A percentile compares a stretch with the other conserved stretches of the same genome.
Evolutionary conservation across 805 yeast species (phyloP).

Genomic region (Metschnikowia picachoensis): DNA sequence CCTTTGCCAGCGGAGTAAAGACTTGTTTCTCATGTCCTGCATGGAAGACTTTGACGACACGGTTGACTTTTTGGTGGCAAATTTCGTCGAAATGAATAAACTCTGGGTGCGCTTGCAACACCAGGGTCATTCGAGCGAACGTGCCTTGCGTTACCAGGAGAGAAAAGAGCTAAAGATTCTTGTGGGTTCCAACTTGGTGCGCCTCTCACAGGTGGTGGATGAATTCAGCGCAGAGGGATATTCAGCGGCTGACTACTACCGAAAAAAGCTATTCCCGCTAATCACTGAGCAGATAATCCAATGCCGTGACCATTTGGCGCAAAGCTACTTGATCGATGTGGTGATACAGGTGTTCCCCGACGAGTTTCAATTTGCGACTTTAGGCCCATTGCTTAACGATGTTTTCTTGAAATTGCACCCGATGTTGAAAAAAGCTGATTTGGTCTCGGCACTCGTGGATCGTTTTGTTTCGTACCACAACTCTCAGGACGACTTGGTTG

Average conservation of each 20-base stretch:
- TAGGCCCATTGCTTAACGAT: conserved; percentile 56
- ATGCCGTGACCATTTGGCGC: conserved; percentile 89
- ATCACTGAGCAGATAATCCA: conserved; percentile 87
- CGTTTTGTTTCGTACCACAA: conserved; percentile 55
- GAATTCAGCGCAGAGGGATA: conserved; percentile 49
- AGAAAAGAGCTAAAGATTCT: conserved; percentile 85
- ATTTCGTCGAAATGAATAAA: conserved; percentile 96
- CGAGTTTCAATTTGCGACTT: conserved; percentile 75
- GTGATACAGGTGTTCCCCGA: conserved; percentile 94
- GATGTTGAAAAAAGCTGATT: conserved; percentile 59
- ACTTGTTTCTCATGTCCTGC: conserved; percentile 46
- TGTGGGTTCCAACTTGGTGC: conserved; percentile 88
- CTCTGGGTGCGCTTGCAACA: conserved; percentile 96
- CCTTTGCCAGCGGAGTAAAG: conserved; percentile 77
- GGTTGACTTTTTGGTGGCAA: conserved; percentile 73
- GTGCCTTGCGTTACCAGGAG: conserved; percentile 68
- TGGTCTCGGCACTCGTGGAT: conserved; percentile 67
- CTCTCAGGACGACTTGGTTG: conserved; percentile 25
- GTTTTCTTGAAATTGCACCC: conserved; percentile 69
- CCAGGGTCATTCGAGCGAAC: conserved; percentile 87
- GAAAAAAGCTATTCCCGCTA: conserved; percentile 63
- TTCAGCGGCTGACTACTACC: conserved; percentile 31
- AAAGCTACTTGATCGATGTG: conserved; percentile 86
- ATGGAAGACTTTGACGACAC: conserved; percentile 54
- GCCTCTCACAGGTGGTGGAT: conserved; percentile 80